Evolutionary conservation across 225 moss, liverwort and hornwort species (phyloP).

Genomic region (Bryum argenteum): DNA sequence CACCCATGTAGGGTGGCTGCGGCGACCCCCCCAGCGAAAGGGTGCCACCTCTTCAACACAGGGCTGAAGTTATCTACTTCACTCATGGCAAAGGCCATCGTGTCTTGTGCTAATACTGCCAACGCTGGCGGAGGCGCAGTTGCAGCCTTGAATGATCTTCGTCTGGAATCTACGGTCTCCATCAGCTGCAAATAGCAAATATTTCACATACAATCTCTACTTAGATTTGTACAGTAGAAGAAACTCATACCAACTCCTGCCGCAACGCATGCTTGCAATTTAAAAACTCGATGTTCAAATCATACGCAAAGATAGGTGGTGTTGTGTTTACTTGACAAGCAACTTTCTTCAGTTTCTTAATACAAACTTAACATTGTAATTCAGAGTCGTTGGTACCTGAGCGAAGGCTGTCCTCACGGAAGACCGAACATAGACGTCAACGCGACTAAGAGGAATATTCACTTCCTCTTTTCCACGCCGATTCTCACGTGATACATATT

Average conservation of each 20-base stretch:
- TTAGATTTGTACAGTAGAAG: slow-evolving; percentile 13
- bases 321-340: neutral
- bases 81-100: slow-evolving; percentile 68
- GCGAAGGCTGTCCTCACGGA: slow-evolving; percentile 75
- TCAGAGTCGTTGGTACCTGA: slow-evolving; percentile 56
- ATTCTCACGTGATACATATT: slow-evolving; percentile 53
- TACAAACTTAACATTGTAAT: slow-evolving; percentile 5
- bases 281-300: slow-evolving; percentile 3
- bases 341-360: neutral
- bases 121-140: slow-evolving; percentile 62
- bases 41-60: slow-evolving; percentile 83
- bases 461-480: slow-evolving; percentile 55
- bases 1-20: slow-evolving; percentile 90
- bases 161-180: slow-evolving; percentile 69
- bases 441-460: slow-evolving; percentile 68
- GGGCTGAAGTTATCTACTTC: slow-evolving; percentile 82
- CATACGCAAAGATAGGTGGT: slow-evolving; percentile 7
- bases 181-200: slow-evolving; percentile 59
- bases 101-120: slow-evolving; percentile 74
- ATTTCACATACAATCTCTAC: slow-evolving; percentile 1
- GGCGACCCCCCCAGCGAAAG: slow-evolving; percentile 81
- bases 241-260: slow-evolving; percentile 13
- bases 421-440: slow-evolving; percentile 85
- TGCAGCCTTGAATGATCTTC: slow-evolving; percentile 55
- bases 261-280: slow-evolving; percentile 1